Evolutionary conservation across 805 yeast genomes (phyloP), one percentile per base, ranked within the genome.

Genomic region (Teunomyces tritomae): DNA sequence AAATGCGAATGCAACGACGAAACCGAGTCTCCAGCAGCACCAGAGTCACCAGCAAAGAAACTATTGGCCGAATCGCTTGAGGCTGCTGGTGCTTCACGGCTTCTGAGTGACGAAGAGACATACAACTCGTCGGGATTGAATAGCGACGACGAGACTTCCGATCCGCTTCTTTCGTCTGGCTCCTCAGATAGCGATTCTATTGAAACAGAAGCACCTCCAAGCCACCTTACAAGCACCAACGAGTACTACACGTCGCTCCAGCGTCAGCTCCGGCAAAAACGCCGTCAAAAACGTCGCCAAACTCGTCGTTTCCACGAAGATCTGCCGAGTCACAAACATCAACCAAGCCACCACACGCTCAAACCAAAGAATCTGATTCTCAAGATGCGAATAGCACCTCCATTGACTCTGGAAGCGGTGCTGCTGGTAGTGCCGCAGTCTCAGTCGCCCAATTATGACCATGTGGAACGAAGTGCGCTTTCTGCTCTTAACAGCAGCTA

Each of bases 351-450:
- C 54, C 71, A 68, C 43, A 64, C 59, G 2, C 56, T 73, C 32
- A 65, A 70, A 53, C 78, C 78, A 1, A 68, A 69, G 52, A 57
- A 64, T 33, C 68, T 74, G n/a, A 73, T 73, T n/a, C 54, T 73
- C 43, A 72, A 72, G 55, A 46, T 55, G 39, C 14, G 24, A 20
- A 20, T 6, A 20, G 24, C 24, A 4, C 24, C 24, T 20, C 24
- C 24, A 20, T 5, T 20, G 39, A 9, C 26, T 10, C 28, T 11
- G 20, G 27, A 17, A 16, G 27, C 43, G 3, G 34, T 14, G 8
- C 29, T n/a, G 37, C 24, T 10, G n/a, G 8, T 16, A 7, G 16
- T 6, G 5, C 34, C 32, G 14, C 14, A 8, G 27, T 11, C 16
- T 3, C 14, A 8, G 27, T 11, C 16, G 13, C 13, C 17, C 3